phyloP scores from a whole-genome alignment of 2,329 filamentous ascomycete genomes.

The Claviceps arundinis region DNA sequence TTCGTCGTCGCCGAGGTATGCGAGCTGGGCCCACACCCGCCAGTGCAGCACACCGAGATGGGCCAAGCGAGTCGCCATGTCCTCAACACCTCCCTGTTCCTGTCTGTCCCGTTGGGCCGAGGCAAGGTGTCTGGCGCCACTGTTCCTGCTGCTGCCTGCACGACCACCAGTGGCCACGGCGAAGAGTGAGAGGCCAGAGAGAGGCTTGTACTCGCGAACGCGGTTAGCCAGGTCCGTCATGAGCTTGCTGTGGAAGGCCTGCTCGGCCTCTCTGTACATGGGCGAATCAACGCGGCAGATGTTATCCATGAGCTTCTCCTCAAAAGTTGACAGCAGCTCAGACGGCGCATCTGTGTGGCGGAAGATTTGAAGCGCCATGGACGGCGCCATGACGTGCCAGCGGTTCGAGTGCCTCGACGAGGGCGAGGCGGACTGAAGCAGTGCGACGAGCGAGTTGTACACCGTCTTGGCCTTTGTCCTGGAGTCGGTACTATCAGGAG shows the following conservation, averaged over 20 bases:
- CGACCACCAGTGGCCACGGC: slow-evolving; percentile 41
- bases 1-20: slow-evolving; percentile 42
- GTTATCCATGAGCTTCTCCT: slow-evolving; percentile 33
- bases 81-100: slow-evolving; percentile 42
- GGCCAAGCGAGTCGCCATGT: slow-evolving; percentile 64
- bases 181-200: slow-evolving; percentile 41
- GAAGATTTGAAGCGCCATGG: slow-evolving; percentile 45
- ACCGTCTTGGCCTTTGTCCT: slow-evolving; percentile 33
- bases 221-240: slow-evolving; percentile 33
- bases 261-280: slow-evolving; percentile 35
- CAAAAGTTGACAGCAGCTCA: slow-evolving; percentile 33
- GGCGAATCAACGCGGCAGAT: slow-evolving; percentile 29
- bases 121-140: slow-evolving; percentile 20
- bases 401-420: slow-evolving; percentile 28
- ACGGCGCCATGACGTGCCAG: slow-evolving; percentile 39
- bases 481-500: slow-evolving; percentile 25
- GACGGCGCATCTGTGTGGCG: slow-evolving; percentile 39
- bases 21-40: slow-evolving; percentile 71
- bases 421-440: slow-evolving; percentile 38
- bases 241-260: slow-evolving; percentile 34
- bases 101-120: slow-evolving; percentile 26
- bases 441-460: slow-evolving; percentile 38
- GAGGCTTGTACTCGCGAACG: slow-evolving; percentile 37
- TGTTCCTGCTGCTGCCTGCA: slow-evolving; percentile 22
- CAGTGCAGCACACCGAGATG: slow-evolving; percentile 81